Evolutionary conservation across 164 flowering plant species (phyloP), one percentile per base, ranked within the genome.

Genomic region (Euptelea pleiosperma): DNA sequence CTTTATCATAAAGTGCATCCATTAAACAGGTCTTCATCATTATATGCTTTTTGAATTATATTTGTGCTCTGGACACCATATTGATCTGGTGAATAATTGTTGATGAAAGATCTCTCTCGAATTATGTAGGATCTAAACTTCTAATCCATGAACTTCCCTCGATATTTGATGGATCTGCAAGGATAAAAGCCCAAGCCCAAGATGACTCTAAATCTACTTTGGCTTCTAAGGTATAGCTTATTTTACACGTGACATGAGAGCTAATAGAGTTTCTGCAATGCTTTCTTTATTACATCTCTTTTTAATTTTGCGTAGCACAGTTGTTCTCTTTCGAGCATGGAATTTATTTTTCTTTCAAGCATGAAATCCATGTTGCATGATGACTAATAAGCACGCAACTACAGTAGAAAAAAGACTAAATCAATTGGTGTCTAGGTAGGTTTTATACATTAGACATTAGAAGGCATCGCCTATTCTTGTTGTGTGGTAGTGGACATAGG

Each of bases 91-190:
- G n/a, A n/a, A n/a, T n/a, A n/a, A n/a, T 16, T 10, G 7, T 22
- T 53, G 29, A 53, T 37, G 6, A 21, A 26, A 22, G 18, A 33
- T 36, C 25, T 26, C 31, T 34, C 19, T 36, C 39, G 55, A 46
- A 25, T 52, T 45, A 1, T 47, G 62, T 63, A 91, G 98, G 98
- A 55, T 83, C 96, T 37, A 73, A 84, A 63, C 89, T 93, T 70
- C 65, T 93, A 50, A 64, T 93, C 45, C 77, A 62, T 47, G 92
- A 89, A 61, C 83, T 93, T 57, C 94, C 97, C 6, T 84, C 81
- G 19, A 79, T 93, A 62, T 73, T 89, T 61, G 90, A 93, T 74
- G 98, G 98, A 60, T 87, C 92, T 34, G 98, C 94, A 45, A 79
- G 41, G 54, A 44, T 44, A 37, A 87, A 76, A 71, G 94, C 97